Base-by-base conservation (phyloP, 805 yeast species). In the Hemisphaericaspora nanyangensis region DNA sequence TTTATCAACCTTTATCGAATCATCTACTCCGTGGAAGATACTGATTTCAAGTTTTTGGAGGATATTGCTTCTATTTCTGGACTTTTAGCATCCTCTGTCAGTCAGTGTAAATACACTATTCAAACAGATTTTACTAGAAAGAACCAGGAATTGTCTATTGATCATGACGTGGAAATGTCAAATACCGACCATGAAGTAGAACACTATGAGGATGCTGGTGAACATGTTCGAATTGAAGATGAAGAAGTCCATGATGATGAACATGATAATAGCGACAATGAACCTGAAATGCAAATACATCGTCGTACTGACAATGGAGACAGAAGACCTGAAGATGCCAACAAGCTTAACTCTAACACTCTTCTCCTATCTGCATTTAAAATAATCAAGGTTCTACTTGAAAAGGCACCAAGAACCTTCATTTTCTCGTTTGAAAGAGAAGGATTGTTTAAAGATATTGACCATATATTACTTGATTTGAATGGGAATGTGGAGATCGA, bases 391-490 rank as follows among this genome's bases (percentile, higher is more conserved):
- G 43, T 56, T 2, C 54, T 85, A 35, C 58, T 78, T 0, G 55
- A 57, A 5, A 67, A 70, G 31, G 60, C 72, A 13, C 72, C 81
- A 0, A 11, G 12, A 4, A 42, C 56, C 1, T 80, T 75, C 40
- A 51, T 79, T 5, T 50, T 55, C 0, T 69, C 65, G 7, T 76
- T 87, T 45, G 82, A 76, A 49, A 72, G 85, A 39, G 95, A 87
- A 50, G 96, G 96, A 0, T 58, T 84, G n/a, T 54, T 82, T 4
- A 58, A 70, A 13, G 86, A 82, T 51, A 64, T 74, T 7, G 47
- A 60, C 1, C 42, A 51, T 0, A 57, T 78, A 3, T 38, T 62
- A 7, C 60, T 58, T 18, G 46, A 50, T 32, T 43, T 49, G 35
- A 50, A 49, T 35, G 48, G 38, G 20, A 34, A 43, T 15, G 37